Conservation (phyloP, 2,329 filamentous ascomycete species). For the Cryphonectria radicalis region DNA sequence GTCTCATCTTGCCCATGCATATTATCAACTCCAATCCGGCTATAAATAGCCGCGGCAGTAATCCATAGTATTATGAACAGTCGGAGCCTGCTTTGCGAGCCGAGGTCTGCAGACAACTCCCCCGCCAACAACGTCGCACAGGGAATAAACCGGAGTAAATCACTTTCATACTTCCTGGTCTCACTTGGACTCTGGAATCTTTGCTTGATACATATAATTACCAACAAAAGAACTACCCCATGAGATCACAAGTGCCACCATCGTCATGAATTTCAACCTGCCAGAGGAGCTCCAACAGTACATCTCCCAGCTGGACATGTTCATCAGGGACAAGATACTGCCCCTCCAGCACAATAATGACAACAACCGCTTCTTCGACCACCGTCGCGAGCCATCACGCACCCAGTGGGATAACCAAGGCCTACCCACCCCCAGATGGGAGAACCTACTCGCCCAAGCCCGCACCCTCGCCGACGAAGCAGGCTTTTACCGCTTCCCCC, state of each 20-base stretch:
- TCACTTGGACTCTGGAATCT: not conserved
- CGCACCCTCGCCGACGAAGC: constrained; percentile 58
- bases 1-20: not conserved
- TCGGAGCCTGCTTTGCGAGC: not conserved
- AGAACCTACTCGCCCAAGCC: constrained; percentile 54
- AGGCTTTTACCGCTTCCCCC: constrained; percentile 63
- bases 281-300: constrained; percentile 53
- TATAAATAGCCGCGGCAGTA: not conserved
- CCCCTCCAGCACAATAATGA: constrained; percentile 60
- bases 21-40: not conserved
- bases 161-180: not conserved
- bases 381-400: constrained; percentile 64
- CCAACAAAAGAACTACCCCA: not conserved
- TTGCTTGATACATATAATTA: not conserved
- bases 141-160: not conserved
- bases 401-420: constrained; percentile 64
- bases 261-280: constrained; percentile 58
- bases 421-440: constrained; percentile 63
- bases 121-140: not conserved
- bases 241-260: not conserved
- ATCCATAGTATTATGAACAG: not conserved
- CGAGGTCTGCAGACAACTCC: not conserved
- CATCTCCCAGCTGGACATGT: constrained; percentile 56
- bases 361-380: constrained; percentile 68
- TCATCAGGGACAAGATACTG: constrained; percentile 57